A percentile compares a stretch with the other conserved stretches of the same genome.
Evolutionary conservation across 2,329 filamentous ascomycete genomes (phyloP).

Genomic region (Trichoderma atrobrunneum): DNA sequence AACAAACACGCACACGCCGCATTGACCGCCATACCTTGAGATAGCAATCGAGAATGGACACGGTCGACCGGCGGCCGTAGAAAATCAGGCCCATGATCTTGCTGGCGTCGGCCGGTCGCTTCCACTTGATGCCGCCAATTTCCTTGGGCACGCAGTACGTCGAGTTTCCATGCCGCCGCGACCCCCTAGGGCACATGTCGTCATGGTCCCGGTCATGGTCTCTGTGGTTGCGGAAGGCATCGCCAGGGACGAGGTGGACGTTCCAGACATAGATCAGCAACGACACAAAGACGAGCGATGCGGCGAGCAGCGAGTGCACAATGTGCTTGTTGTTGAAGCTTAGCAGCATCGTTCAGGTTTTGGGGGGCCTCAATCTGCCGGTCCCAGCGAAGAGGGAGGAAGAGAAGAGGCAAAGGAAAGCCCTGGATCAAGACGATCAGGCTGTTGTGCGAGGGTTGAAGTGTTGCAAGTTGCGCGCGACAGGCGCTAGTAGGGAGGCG

Average conservation of each 20-base stretch:
- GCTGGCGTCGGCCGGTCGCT: slow-evolving; percentile 16
- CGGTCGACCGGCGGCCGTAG: slow-evolving; percentile 42
- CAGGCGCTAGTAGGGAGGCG: not conserved
- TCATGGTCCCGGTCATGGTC: not conserved
- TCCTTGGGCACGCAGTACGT: slow-evolving; percentile 6
- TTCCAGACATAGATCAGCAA: slow-evolving; percentile 18
- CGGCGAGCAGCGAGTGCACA: slow-evolving; percentile 15
- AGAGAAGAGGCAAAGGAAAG: not conserved
- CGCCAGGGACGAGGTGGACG: slow-evolving; percentile 13
- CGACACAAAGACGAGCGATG: slow-evolving; percentile 3
- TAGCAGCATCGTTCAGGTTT: not conserved
- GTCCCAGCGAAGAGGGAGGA: not conserved
- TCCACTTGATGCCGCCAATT: slow-evolving; percentile 10
- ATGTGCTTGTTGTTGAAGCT: slow-evolving; percentile 14
- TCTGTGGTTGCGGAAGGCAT: not conserved
- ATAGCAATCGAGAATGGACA: slow-evolving; percentile 48
- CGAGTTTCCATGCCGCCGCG: slow-evolving; percentile 2
- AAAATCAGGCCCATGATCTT: slow-evolving; percentile 47
- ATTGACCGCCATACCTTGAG: slow-evolving; percentile 32
- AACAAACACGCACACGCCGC: no score
- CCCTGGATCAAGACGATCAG: not conserved
- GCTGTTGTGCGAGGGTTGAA: not conserved
- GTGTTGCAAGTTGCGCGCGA: not conserved
- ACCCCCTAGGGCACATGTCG: slow-evolving; percentile 6
- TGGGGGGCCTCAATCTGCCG: not conserved